Evolutionary conservation across 2,329 filamentous ascomycete species (phyloP).

Genomic region (Neonectria faginata): DNA sequence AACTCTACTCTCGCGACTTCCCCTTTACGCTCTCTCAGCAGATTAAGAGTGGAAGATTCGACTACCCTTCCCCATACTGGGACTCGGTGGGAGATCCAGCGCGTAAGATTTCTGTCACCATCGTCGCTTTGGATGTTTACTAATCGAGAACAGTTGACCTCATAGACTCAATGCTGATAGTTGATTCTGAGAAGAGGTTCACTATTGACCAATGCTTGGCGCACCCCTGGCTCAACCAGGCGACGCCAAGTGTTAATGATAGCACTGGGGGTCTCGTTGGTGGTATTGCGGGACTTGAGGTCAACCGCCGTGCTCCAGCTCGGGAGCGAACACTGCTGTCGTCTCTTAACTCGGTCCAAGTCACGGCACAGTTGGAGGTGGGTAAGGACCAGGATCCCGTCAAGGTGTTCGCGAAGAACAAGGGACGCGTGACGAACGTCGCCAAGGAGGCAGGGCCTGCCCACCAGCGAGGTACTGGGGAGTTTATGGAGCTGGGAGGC

Average conservation of each 20-base stretch:
- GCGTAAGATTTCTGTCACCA: constrained; percentile 54
- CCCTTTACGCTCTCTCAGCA: constrained; percentile 92
- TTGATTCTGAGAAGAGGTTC: constrained; percentile 84
- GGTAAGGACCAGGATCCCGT: constrained; percentile 69
- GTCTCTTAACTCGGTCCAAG: constrained; percentile 79
- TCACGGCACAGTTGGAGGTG: constrained; percentile 65
- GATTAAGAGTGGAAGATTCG: constrained; percentile 88
- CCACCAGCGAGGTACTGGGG: constrained; percentile 73
- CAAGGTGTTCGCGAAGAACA: constrained; percentile 82
- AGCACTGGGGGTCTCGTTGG: constrained; percentile 93
- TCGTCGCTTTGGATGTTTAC: constrained; percentile 4
- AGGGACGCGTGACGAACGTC: constrained; percentile 52
- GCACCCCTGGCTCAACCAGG: constrained; percentile 88
- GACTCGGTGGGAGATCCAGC: constrained; percentile 75
- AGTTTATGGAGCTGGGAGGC: constrained; percentile 88
- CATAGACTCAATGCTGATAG: constrained; percentile 94
- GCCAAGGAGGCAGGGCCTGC: constrained; percentile 74
- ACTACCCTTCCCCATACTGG: constrained; percentile 96
- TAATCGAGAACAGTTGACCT: constrained; percentile 72
- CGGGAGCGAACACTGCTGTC: constrained; percentile 89
- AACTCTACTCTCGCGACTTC: constrained; percentile 83
- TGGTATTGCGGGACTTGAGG: constrained; percentile 84
- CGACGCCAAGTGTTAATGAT: constrained; percentile 73
- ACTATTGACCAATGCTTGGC: constrained; percentile 90
- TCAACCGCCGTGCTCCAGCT: constrained; percentile 81